Evolutionary conservation across 495 filamentous ascomycete species (phyloP), one percentile per base, ranked within the genome.

Genomic region (Penicillium cataractarum): DNA sequence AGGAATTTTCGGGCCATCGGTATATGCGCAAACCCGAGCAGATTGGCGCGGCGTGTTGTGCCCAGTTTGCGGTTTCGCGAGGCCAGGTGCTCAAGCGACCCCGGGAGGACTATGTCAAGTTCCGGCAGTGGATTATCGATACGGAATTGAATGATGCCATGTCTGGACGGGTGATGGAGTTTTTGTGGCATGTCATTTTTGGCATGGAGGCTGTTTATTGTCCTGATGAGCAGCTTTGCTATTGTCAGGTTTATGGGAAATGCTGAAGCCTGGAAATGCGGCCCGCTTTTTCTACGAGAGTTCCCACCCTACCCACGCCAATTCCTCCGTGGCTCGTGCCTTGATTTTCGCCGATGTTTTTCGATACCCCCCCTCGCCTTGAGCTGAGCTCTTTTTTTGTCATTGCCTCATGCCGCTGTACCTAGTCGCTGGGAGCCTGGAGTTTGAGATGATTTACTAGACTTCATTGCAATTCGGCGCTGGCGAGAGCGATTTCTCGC

Each of bases 81-180:
- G 77, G 81, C 17, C 81, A 83, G 57, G 73, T 89, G 44, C 83
- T 69, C 40, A 71, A 75, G 10, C 80, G 87, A 31, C 87, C 88
- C 13, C 74, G 74, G 9, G 78, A 80, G 12, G 83, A 86, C 49
- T 93, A 87, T 69, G 67, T 87, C 37, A 83, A 74, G 64, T 84
- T 85, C 65, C 82, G 88, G 24, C 83, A 91, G 59, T 92, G 89
- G 89, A 66, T 93, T 27, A 68, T 91, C 31, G 75, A 82, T 22
- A 89, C 86, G 12, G 76, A 82, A 22, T 70, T 83, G 54, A 78
- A 76, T 29, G 87, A 92, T 70, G 84, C 83, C 54, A 74, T 86
- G 35, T 84, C 85, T 4, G 90, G 90, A 0, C 80, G 90, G n/a
- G 82, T 90, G 1, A 89, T 87, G 84, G 90, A 92, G 74, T 92